Evolutionary conservation across 331 rosid genomes (phyloP).

Genomic region (Spiraea crenata): DNA sequence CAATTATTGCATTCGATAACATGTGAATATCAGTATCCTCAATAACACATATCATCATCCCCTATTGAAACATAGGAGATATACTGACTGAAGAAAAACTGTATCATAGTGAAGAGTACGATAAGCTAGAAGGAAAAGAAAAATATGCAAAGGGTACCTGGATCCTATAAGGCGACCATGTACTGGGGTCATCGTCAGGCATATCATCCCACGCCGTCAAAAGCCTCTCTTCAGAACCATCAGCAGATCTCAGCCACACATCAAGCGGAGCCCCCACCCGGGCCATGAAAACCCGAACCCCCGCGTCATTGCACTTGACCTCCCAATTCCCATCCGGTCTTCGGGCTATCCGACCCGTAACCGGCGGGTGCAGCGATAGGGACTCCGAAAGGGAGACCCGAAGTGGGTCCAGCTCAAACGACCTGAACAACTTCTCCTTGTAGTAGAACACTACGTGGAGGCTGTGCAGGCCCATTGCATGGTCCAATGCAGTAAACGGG

Average conservation of each 20-base stretch:
- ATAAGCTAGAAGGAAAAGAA: not conserved
- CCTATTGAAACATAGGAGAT: too few species aligned
- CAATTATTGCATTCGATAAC: too few species aligned
- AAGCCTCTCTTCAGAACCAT: conserved; percentile 36
- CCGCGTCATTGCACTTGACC: conserved; percentile 61
- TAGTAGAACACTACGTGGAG: conserved; percentile 54
- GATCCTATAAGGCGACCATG: conserved; percentile 62
- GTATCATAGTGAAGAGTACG: too few species aligned
- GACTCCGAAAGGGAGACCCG: conserved; percentile 49
- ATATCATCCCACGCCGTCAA: conserved; percentile 53
- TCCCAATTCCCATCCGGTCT: conserved; percentile 47
- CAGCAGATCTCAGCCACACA: conserved; percentile 57
- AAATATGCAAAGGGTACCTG: conserved; percentile 40
- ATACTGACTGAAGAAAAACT: too few species aligned
- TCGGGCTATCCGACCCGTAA: conserved; percentile 56
- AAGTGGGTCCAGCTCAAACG: conserved; percentile 50
- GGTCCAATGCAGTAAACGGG: conserved; percentile 40
- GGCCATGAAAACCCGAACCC: conserved; percentile 51
- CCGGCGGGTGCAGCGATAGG: conserved; percentile 44
- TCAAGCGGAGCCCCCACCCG: conserved; percentile 48
- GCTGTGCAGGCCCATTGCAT: conserved; percentile 50
- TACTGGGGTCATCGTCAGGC: conserved; percentile 46
- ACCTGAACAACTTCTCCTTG: conserved; percentile 28
- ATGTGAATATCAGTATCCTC: too few species aligned
- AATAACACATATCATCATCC: too few species aligned